Conservation (phyloP, 441 rosid species). For the Daphne laureola region DNA sequence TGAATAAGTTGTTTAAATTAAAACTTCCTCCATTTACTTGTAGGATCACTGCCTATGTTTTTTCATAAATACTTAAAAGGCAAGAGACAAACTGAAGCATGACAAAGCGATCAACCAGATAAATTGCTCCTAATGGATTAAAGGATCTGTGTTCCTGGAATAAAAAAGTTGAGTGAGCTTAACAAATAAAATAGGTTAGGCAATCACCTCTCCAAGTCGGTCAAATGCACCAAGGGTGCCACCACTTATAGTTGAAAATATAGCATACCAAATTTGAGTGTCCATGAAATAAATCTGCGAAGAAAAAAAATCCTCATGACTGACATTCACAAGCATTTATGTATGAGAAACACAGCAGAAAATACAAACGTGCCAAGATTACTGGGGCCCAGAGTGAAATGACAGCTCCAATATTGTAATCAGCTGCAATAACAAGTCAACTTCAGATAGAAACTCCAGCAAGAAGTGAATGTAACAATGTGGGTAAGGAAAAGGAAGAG, state of each 20-base stretch:
- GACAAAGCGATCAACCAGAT: not conserved
- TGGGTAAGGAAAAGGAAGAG: slow-evolving; percentile 11
- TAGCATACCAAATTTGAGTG: slow-evolving; percentile 95
- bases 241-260: slow-evolving; percentile 86
- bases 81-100: not conserved
- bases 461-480: slow-evolving; percentile 1
- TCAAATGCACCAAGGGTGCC: slow-evolving; percentile 93
- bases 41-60: not conserved
- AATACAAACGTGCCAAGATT: slow-evolving; percentile 41
- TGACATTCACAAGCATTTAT: slow-evolving; percentile 10
- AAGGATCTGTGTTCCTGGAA: not conserved
- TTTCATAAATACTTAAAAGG: slow-evolving; percentile 1
- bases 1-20: too few relatives aligned
- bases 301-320: slow-evolving; percentile 17
- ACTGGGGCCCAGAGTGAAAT: slow-evolving; percentile 82
- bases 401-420: slow-evolving; percentile 68
- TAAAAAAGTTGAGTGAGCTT: slow-evolving; percentile 4
- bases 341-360: not conserved
- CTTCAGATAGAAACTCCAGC: slow-evolving; percentile 5
- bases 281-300: slow-evolving; percentile 95
- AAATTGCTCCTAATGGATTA: not conserved
- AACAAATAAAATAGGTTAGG: slow-evolving; percentile 5
- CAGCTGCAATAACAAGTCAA: slow-evolving; percentile 42
- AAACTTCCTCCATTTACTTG: too few relatives aligned
- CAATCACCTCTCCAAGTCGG: slow-evolving; percentile 92